Base-by-base conservation (phyloP, 2,329 filamentous ascomycete species). In the Phoma sp. region DNA sequence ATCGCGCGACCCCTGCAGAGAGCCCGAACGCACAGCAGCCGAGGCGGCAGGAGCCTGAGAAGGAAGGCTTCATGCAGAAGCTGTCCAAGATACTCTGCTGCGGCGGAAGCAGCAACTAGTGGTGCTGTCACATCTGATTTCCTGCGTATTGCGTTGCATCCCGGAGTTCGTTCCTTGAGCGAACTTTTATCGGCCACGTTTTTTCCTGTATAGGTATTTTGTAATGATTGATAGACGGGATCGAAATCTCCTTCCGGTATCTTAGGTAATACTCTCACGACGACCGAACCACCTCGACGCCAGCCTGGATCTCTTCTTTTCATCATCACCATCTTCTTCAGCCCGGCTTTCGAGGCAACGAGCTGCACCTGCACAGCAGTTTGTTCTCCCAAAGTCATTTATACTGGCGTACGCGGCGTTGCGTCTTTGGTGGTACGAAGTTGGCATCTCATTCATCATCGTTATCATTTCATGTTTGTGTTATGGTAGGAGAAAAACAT, bases 41-140 rank as follows among this genome's bases (percentile, higher is more conserved):
- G 65, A 82, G 82, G 64, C 77, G 76, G 63, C 80, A 83, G 67
- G 89, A 95, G 74, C 83, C 87, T 64, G 90, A 94, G 74, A 73
- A 71, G 62, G 67, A 65, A n/a, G 89, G 88, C 55, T 90, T 92
- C 62, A 88, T 93, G 80, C 90, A 96, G 80, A 97, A 97, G 82
- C 83, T 97, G 74, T 89, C 94, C 85, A 96, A 95, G 83, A 85
- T 87, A 57, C 82, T 97, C 55, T 98, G 94, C 86, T 98, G 94
- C 79, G 91, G 72, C 37, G 69, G 63, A 44, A 69, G 69, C 55
- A 72, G 52, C 46, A 62, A 68, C 51, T 69, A 65, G 52, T 56
- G 50, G 35, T 41, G 57, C 55, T 51, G 46, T 40, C 41, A 55
- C 47, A 59, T 63, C 52, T 57, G 54, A 60, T 52, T 58, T 56